Evolutionary conservation across 192 early-diverging fungal genomes (phyloP).

Genomic region (Podochytrium sp.): DNA sequence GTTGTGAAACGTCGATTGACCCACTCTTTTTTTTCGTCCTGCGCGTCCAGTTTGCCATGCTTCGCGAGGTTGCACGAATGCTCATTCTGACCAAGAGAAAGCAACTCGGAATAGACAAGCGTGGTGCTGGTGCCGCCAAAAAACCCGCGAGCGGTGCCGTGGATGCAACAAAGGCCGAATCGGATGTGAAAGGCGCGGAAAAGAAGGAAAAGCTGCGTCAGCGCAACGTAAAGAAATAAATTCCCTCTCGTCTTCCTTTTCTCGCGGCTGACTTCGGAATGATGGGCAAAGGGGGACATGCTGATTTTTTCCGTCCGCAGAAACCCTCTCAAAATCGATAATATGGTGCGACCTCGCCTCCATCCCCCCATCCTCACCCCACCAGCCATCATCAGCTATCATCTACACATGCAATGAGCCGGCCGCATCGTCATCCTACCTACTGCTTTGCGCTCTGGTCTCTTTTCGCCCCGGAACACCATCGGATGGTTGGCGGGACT

Average conservation of each 20-base stretch:
- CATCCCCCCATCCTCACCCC: neutral
- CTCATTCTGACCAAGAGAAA: conserved; percentile 11
- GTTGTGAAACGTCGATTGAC: neutral
- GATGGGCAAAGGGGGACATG: too few species aligned
- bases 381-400: neutral
- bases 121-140: too few species aligned
- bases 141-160: too few species aligned
- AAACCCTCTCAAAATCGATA: neutral
- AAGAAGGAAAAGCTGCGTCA: neutral
- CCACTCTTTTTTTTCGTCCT: neutral
- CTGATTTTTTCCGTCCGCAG: neutral
- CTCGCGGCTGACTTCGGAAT: neutral
- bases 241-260: neutral
- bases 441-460: neutral
- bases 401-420: neutral
- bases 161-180: too few species aligned
- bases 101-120: conserved; percentile 15
- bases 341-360: neutral
- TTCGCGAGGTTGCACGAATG: conserved; percentile 9
- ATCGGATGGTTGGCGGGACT: neutral
- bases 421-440: neutral
- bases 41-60: conserved; percentile 8
- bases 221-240: neutral
- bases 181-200: neutral
- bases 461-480: neutral